Conservation (phyloP, 2,329 filamentous ascomycete species). For the Tympanopsis confertula region DNA sequence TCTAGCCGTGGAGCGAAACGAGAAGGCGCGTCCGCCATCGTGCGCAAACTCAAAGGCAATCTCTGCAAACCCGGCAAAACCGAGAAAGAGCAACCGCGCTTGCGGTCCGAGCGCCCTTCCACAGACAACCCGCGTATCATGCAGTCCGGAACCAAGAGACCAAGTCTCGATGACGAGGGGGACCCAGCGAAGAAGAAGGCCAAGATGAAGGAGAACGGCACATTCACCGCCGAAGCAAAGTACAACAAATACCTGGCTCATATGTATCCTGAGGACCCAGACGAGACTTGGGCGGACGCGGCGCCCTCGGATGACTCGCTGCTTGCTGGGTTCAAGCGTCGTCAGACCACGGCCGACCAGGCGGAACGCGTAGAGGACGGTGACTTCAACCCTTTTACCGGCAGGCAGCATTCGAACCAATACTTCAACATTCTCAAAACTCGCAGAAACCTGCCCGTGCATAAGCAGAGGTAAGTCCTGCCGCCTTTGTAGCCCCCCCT, state of each 20-base stretch:
- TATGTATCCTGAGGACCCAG: conserved; percentile 52
- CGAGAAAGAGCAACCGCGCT: no score
- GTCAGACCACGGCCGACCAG: conserved; percentile 68
- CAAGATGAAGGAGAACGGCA: conserved; percentile 30
- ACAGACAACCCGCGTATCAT: no score
- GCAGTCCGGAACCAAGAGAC: conserved; percentile 10
- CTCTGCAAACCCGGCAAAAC: no score
- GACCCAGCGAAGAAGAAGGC: conserved; percentile 6
- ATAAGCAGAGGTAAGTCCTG: conserved; percentile 66
- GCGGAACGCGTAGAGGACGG: conserved; percentile 68
- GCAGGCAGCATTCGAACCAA: conserved; percentile 60
- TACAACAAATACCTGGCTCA: conserved; percentile 87
- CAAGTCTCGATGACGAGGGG: conserved; percentile 4
- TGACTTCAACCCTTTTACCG: conserved; percentile 76
- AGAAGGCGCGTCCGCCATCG: no score
- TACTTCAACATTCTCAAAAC: conserved; percentile 86
- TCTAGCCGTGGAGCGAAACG: no score
- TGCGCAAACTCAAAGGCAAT: no score
- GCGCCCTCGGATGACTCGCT: conserved; percentile 27
- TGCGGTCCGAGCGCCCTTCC: no score
- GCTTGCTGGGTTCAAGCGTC: conserved; percentile 60
- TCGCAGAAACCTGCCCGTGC: conserved; percentile 76
- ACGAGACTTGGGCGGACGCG: conserved; percentile 22
- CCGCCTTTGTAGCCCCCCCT: conserved; percentile 1
- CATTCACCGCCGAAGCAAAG: conserved; percentile 32